Percentiles rank a stretch among this genome's conserved stretches.
Evolutionary conservation across 2,329 filamentous ascomycete genomes (phyloP).

Genomic region (Nemania sp.): DNA sequence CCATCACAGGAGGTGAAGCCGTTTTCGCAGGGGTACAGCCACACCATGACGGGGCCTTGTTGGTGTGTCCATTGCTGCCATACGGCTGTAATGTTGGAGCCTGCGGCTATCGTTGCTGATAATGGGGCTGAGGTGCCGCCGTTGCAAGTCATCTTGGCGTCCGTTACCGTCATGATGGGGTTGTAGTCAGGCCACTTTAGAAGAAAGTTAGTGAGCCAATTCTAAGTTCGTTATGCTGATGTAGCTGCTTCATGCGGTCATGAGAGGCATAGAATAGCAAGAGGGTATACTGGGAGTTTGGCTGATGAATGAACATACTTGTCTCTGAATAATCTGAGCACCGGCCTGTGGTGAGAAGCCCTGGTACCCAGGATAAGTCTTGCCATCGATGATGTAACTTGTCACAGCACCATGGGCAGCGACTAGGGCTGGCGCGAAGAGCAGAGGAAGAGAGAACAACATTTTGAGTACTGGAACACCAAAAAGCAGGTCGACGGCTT

Average conservation of each 20-base stretch:
- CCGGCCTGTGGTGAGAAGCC: conserved; percentile 62
- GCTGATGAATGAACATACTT: conserved; percentile 46
- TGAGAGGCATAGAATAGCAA: too few relatives aligned
- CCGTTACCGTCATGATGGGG: conserved; percentile 62
- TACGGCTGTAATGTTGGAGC: conserved; percentile 60
- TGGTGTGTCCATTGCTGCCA: conserved; percentile 70
- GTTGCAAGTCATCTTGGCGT: conserved; percentile 67
- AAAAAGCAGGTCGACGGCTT: conserved; percentile 2
- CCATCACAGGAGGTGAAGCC: conserved; percentile 64
- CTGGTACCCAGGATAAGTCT: conserved; percentile 58
- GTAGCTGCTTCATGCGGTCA: not conserved
- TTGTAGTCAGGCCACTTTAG: conserved; percentile 65
- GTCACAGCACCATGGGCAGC: conserved; percentile 56
- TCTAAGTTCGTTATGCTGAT: not conserved
- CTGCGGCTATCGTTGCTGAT: conserved; percentile 60
- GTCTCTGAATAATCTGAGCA: conserved; percentile 66
- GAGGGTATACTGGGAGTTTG: not conserved
- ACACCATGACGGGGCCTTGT: conserved; percentile 70
- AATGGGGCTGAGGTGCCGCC: conserved; percentile 62
- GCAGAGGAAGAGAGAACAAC: conserved; percentile 44
- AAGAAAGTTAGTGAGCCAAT: not conserved
- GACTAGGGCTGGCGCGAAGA: conserved; percentile 49
- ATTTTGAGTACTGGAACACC: conserved; percentile 36
- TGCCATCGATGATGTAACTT: conserved; percentile 61
- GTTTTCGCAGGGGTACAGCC: conserved; percentile 64